These are phyloP conservation scores for Ramaria sp. DNA, from an alignment of 768 basidiomycete genomes.

Conservation along the genomic window DNA sequence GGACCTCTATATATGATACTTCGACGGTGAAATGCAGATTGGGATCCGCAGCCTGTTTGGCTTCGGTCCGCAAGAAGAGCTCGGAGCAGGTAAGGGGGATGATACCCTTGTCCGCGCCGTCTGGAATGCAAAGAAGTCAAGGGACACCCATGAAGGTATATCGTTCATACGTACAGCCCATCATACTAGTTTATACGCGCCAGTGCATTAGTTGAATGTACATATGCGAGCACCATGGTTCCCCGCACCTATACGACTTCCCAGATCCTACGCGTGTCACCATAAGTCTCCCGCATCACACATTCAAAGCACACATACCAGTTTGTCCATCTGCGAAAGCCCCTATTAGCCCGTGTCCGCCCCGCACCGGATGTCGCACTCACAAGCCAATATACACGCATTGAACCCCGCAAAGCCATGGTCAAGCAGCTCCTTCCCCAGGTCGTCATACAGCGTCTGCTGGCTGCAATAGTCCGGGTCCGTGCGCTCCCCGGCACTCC, in stretches of 20 bases:
- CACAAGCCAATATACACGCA: slow-evolving; percentile 97
- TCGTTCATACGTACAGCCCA: slow-evolving; percentile 65
- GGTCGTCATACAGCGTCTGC: slow-evolving; percentile 87
- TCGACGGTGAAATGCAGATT: slow-evolving; percentile 83
- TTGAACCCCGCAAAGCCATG: slow-evolving; percentile 96
- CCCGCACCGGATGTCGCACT: slow-evolving; percentile 29
- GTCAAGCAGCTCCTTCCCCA: slow-evolving; percentile 89
- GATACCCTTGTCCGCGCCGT: slow-evolving; percentile 93
- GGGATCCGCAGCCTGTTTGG: slow-evolving; percentile 50
- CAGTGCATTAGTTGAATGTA: neutral
- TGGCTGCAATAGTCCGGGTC: slow-evolving; percentile 90
- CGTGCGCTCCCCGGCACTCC: slow-evolving; percentile 86
- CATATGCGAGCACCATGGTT: slow-evolving; percentile 1
- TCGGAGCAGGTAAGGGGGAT: slow-evolving; percentile 94
- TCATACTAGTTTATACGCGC: slow-evolving; percentile 52
- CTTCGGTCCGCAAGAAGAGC: slow-evolving; percentile 73
- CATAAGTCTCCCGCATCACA: neutral
- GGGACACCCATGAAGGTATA: neutral
- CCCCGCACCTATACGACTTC: slow-evolving; percentile 78
- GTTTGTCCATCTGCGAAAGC: slow-evolving; percentile 65
- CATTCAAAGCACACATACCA: slow-evolving; percentile 38
- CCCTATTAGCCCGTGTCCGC: neutral
- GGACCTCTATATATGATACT: slow-evolving; percentile 94
- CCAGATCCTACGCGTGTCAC: slow-evolving; percentile 53
- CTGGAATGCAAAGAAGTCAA: slow-evolving; percentile 29